Conservation (phyloP, 805 yeast species). For the Kodamaea hsintzibuensis region DNA sequence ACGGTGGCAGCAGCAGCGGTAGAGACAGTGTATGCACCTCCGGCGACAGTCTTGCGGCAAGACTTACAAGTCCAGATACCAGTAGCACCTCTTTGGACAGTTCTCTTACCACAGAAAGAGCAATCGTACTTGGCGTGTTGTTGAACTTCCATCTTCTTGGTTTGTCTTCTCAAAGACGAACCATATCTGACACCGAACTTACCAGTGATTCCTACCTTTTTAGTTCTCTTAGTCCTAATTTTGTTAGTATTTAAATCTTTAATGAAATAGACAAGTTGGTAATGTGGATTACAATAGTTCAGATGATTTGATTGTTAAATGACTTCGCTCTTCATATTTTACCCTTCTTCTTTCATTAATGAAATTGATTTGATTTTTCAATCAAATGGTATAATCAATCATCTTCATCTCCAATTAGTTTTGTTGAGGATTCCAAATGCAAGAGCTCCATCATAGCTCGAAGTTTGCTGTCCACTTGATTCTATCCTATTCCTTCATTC, state of each 20-base stretch:
- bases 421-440: not conserved
- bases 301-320: not conserved
- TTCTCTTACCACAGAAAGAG: conserved; percentile 99
- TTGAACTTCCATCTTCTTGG: conserved; percentile 98
- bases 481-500: not conserved
- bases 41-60: conserved; percentile 96
- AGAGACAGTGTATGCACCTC: conserved; percentile 99
- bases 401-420: not conserved
- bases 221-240: conserved; percentile 97
- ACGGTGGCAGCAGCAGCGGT: conserved; percentile 99
- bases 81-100: conserved; percentile 95
- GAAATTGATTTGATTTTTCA: no score
- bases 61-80: conserved; percentile 99
- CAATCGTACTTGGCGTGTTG: conserved; percentile 99
- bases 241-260: conserved; percentile 40
- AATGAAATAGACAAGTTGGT: not conserved
- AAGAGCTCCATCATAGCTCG: not conserved
- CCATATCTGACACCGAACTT: conserved; percentile 99
- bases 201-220: conserved; percentile 99
- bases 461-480: not conserved
- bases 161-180: conserved; percentile 99
- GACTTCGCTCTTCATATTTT: no score
- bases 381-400: no score
- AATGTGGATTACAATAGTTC: not conserved
- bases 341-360: no score